Evolutionary conservation across 2,329 filamentous ascomycete genomes (phyloP).

Genomic region (Xylaria arbuscula): DNA sequence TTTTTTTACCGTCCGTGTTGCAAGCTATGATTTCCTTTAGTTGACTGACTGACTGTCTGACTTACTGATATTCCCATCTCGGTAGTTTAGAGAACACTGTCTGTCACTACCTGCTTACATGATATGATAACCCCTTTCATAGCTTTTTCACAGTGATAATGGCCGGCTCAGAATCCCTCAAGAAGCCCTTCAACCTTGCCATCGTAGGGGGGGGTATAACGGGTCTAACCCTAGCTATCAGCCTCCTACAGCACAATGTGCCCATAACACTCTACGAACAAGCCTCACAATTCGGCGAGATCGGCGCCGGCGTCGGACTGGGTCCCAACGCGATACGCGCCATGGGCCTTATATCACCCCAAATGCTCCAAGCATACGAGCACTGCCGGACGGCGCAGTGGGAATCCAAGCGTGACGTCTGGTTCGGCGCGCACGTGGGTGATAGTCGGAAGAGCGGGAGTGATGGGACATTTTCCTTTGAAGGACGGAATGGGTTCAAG

Average conservation of each 20-base stretch:
- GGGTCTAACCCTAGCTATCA: slow-evolving; percentile 52
- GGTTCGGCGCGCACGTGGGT: slow-evolving; percentile 45
- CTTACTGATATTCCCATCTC: slow-evolving; percentile 2
- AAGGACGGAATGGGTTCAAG: slow-evolving; percentile 37
- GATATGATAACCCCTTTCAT: neutral
- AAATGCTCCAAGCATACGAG: slow-evolving; percentile 46
- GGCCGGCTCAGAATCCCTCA: slow-evolving; percentile 15
- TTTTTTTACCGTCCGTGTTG: neutral
- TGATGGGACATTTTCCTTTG: slow-evolving; percentile 39
- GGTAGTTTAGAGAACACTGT: neutral
- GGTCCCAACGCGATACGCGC: slow-evolving; percentile 51
- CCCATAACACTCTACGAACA: slow-evolving; percentile 53
- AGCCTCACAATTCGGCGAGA: slow-evolving; percentile 50
- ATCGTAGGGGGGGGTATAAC: slow-evolving; percentile 57
- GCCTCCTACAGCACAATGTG: slow-evolving; percentile 48
- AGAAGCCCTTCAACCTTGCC: slow-evolving; percentile 50
- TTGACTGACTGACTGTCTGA: too few species aligned
- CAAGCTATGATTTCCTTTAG: neutral
- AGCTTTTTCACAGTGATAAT: slow-evolving; percentile 3
- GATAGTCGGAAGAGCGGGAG: slow-evolving; percentile 40
- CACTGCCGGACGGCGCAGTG: slow-evolving; percentile 47
- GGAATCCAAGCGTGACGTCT: slow-evolving; percentile 38
- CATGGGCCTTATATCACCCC: slow-evolving; percentile 48
- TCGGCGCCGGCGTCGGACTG: slow-evolving; percentile 54
- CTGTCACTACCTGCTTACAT: neutral